Percentiles rank a stretch among this genome's conserved stretches.
These are phyloP conservation scores for Solanum piurae DNA, from an alignment of 257 asterid genomes.

Conservation along the genomic window DNA sequence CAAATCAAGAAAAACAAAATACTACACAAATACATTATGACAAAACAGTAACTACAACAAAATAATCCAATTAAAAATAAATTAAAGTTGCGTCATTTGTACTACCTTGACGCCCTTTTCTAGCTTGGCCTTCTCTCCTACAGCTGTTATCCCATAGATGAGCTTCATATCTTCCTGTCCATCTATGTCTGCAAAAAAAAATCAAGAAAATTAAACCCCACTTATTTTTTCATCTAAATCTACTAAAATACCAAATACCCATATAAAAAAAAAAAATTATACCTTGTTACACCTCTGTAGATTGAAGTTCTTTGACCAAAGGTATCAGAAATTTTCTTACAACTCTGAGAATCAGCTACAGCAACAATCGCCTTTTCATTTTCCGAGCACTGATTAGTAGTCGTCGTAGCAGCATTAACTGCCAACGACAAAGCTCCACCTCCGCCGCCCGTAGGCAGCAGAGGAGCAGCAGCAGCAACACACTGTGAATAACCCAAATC, in stretches of 20 bases:
- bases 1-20: background rate
- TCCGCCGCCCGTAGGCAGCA: background rate
- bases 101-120: conserved; percentile 99
- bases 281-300: conserved; percentile 97
- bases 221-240: background rate
- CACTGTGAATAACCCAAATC: conserved; percentile 38
- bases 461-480: background rate
- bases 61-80: background rate
- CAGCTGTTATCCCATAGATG: conserved; percentile 99
- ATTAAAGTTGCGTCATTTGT: background rate
- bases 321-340: conserved; percentile 67
- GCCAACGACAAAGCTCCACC: conserved; percentile 37
- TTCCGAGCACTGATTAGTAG: background rate
- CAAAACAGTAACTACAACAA: background rate
- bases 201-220: background rate
- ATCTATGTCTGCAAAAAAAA: conserved; percentile 62
- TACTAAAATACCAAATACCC: background rate
- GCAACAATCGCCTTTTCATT: conserved; percentile 31
- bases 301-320: conserved; percentile 92
- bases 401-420: conserved; percentile 8
- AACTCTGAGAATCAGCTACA: conserved; percentile 36
- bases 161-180: conserved; percentile 99
- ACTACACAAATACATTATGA: background rate
- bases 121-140: conserved; percentile 96
- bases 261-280: background rate